A percentile compares a stretch with the other conserved stretches of the same genome.
These are phyloP conservation scores for Pelargonium myrrhifolium DNA, from an alignment of 441 rosid species.

Conservation along the genomic window DNA sequence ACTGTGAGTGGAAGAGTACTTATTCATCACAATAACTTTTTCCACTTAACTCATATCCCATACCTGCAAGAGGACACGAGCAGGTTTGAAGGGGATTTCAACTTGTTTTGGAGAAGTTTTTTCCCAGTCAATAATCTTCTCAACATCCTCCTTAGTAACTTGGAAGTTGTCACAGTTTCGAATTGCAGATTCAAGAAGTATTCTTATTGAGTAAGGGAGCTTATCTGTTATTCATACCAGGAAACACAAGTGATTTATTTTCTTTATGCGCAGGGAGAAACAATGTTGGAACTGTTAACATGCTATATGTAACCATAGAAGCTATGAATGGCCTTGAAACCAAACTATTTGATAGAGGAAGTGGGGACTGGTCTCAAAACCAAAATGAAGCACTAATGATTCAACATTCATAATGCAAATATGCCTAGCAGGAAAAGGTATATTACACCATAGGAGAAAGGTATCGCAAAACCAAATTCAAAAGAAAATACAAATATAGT, in stretches of 20 bases:
- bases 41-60: not conserved
- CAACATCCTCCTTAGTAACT: conserved; percentile 89
- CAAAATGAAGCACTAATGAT: not conserved
- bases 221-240: conserved; percentile 43
- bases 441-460: not conserved
- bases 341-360: not conserved
- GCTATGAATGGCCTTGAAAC: not conserved
- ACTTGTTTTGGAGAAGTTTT: conserved; percentile 84
- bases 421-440: not conserved
- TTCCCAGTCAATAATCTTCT: conserved; percentile 96
- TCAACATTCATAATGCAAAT: not conserved
- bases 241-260: conserved; percentile 9
- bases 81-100: conserved; percentile 98
- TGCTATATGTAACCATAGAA: not conserved
- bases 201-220: conserved; percentile 88
- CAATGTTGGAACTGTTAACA: not conserved
- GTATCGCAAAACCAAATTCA: not conserved
- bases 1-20: conserved; percentile 6
- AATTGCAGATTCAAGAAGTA: conserved; percentile 94
- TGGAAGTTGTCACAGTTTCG: conserved; percentile 98
- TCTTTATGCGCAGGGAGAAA: not conserved
- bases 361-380: not conserved
- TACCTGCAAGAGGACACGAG: conserved; percentile 97
- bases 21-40: not conserved
- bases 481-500: not conserved